These are phyloP conservation scores for Oryza officinalis DNA, from an alignment of 176 grass and related monocot genomes.

Conservation along the genomic window DNA sequence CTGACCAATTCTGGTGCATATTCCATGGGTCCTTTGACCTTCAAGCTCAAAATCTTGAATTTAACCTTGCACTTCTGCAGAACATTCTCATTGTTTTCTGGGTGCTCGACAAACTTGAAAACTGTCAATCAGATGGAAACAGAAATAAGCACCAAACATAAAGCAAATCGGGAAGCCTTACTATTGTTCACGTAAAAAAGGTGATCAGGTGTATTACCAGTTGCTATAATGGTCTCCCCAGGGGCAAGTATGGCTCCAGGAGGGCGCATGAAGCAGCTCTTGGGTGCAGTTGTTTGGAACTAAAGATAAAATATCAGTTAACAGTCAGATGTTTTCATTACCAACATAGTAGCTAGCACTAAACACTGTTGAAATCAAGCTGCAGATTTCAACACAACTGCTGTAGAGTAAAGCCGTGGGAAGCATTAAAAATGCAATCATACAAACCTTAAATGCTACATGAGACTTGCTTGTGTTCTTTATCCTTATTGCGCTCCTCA, in stretches of 20 bases:
- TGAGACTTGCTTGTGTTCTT: constrained; percentile 97
- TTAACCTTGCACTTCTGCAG: constrained; percentile 89
- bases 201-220: constrained; percentile 52
- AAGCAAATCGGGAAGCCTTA: constrained; percentile 21
- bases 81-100: constrained; percentile 91
- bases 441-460: constrained; percentile 91
- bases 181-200: constrained; percentile 28
- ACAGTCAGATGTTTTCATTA: constrained; percentile 30
- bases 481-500: constrained; percentile 88
- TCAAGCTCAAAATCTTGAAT: constrained; percentile 99
- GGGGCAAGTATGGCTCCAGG: constrained; percentile 96
- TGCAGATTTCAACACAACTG: constrained; percentile 9
- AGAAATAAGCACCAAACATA: constrained; percentile 25
- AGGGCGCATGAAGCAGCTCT: constrained; percentile 98
- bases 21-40: constrained; percentile 95
- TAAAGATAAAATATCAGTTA: constrained; percentile 45
- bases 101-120: constrained; percentile 99
- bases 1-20: constrained; percentile 91
- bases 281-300: constrained; percentile 99
- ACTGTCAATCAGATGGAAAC: constrained; percentile 52
- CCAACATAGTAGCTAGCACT: constrained; percentile 24
- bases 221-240: constrained; percentile 91
- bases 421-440: not conserved
- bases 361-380: not conserved
- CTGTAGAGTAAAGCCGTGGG: constrained; percentile 13